These are phyloP conservation scores for Lunasporangiospora selenospora DNA, from an alignment of 192 early-diverging fungal genomes.

Conservation along the genomic window DNA sequence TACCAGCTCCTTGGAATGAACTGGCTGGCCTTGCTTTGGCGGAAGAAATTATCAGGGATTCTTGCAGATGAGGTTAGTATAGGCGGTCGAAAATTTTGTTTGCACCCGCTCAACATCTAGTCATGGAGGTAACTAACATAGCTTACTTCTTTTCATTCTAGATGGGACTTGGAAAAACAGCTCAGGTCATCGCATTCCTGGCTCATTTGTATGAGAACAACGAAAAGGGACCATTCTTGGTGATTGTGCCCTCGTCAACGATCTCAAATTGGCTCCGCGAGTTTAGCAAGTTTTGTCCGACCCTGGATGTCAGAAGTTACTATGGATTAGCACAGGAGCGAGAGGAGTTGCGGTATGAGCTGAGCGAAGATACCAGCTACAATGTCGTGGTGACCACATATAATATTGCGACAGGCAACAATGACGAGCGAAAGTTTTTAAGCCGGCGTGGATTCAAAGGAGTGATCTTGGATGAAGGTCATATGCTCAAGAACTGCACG, in stretches of 20 bases:
- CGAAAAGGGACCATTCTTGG: constrained; percentile 69
- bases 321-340: constrained; percentile 68
- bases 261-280: constrained; percentile 94
- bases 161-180: constrained; percentile 96
- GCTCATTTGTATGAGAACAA: constrained; percentile 60
- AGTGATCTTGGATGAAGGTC: constrained; percentile 89
- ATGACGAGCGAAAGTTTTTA: constrained; percentile 78
- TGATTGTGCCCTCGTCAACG: constrained; percentile 89
- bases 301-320: constrained; percentile 63
- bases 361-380: constrained; percentile 56
- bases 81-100: not conserved
- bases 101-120: too few species aligned
- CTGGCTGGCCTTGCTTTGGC: constrained; percentile 82
- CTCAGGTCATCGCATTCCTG: constrained; percentile 88
- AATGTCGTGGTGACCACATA: constrained; percentile 87
- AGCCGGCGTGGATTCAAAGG: constrained; percentile 65
- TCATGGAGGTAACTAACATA: too few species aligned
- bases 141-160: constrained; percentile 9
- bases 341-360: constrained; percentile 56
- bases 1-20: constrained; percentile 91
- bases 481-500: constrained; percentile 90
- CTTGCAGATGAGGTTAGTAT: constrained; percentile 62
- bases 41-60: constrained; percentile 78
- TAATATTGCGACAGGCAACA: constrained; percentile 71
- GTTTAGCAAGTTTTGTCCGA: constrained; percentile 72